Evolutionary conservation across 371 early-diverging fungal species (phyloP).

Genomic region (Basidiobolus meristosporus): DNA sequence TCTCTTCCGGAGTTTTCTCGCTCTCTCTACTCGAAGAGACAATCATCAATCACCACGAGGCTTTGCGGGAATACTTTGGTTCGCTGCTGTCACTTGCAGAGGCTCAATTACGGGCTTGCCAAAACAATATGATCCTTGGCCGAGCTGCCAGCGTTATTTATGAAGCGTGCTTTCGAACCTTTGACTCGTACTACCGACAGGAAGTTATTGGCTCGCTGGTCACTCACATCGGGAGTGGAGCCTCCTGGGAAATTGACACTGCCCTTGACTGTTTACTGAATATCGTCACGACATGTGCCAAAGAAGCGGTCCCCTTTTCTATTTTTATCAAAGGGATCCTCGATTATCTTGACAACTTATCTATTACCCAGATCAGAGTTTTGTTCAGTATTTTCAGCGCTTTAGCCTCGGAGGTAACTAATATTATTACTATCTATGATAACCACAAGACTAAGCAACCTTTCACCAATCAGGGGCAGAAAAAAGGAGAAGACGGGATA

Average conservation of each 20-base stretch:
- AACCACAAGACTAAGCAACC: not conserved
- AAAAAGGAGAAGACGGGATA: constrained; percentile 9
- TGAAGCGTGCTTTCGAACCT: constrained; percentile 20
- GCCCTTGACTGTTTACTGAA: constrained; percentile 32
- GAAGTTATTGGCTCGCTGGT: constrained; percentile 59
- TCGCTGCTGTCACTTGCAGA: constrained; percentile 37
- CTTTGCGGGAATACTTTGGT: constrained; percentile 29
- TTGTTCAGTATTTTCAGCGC: constrained; percentile 53
- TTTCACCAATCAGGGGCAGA: not conserved
- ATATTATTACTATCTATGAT: not conserved
- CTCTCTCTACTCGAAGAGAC: constrained; percentile 23
- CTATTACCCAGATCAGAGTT: constrained; percentile 34
- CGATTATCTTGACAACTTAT: constrained; percentile 54
- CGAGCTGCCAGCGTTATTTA: constrained; percentile 27
- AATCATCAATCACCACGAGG: constrained; percentile 21
- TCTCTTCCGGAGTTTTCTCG: constrained; percentile 23
- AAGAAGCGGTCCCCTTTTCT: constrained; percentile 28
- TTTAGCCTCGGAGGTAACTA: constrained; percentile 29
- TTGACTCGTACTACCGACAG: constrained; percentile 46
- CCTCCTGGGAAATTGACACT: constrained; percentile 36
- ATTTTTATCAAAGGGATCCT: constrained; percentile 60
- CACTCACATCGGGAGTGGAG: constrained; percentile 68
- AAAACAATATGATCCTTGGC: constrained; percentile 17
- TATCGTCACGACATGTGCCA: constrained; percentile 23
- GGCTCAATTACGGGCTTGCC: constrained; percentile 28